Evolutionary conservation across 169 alveolate genomes (phyloP), one percentile per base, ranked within the genome.

Genomic region (Cryptosporidium ryanae): DNA sequence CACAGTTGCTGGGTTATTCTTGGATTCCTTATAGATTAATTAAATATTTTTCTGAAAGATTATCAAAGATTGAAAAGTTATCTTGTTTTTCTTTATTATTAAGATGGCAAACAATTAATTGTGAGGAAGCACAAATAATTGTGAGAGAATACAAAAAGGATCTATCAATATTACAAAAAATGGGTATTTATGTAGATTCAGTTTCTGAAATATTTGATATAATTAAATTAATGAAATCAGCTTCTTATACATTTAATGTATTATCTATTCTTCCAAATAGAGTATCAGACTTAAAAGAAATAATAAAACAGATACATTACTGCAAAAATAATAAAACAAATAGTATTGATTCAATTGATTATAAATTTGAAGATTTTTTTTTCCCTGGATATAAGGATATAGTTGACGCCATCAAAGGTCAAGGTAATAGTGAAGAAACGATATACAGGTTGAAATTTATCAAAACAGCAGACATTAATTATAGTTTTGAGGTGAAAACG

Each of bases 1-100:
- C 66, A 27, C 38, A 18, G 13, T 7, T 68, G 17, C 52, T 68
- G 18, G 83, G 83, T 1, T 68, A 68, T 29, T 68, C 83, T 17
- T 68, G 83, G 83, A 52, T 68, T 27, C 83, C 83, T 27, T 32
- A 55, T 52, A 68, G 83, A 50, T 25, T 68, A 68, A 32, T 34
- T 18, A 68, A 52, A 29, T 50, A 68, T 18, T 68, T 49, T 46
- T n/a, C 23, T 12, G 48, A 68, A n/a, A n/a, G 10, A 34, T 46
- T 23, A 4, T 48, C 25, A n/a, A 68, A 10, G 8, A 32, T 68
- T 10, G 66, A 68, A 54, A 49, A 68, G 2, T 21, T 0, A 2
- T 50, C 29, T 52, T 50, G 65, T 10, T 23, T 29, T 8, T 27
- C 23, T 13, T 17, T 68, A 1, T 54, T 68, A 31, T 29, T 46